Conservation (phyloP, 768 basidiomycete genomes). For the Boletales sp. region DNA sequence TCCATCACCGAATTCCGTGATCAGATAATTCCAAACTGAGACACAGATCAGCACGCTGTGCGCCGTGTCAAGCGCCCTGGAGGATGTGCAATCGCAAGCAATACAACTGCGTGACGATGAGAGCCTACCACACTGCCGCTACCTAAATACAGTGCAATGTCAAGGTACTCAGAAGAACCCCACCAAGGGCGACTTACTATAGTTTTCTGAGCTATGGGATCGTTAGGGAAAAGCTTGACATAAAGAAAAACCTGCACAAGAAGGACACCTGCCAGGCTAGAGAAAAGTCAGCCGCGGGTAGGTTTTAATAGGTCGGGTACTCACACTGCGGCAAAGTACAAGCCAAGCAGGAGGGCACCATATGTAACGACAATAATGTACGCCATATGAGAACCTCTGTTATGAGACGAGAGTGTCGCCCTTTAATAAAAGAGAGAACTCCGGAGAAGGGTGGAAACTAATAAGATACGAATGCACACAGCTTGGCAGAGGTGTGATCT, state of each 20-base stretch:
- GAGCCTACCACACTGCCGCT: conserved; percentile 24
- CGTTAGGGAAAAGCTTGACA: conserved; percentile 27
- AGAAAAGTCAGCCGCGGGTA: neutral
- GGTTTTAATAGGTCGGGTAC: neutral
- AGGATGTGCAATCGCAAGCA: neutral
- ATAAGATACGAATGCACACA: too few relatives aligned
- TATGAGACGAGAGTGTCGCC: too few relatives aligned
- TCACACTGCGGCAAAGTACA: conserved; percentile 28
- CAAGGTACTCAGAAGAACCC: neutral
- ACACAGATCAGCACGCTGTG: conserved; percentile 40
- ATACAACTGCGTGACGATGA: neutral
- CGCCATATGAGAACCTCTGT: conserved; percentile 6
- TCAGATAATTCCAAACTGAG: conserved; percentile 44
- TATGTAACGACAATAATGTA: conserved; percentile 15
- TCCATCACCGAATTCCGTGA: conserved; percentile 39
- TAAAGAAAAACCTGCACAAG: conserved; percentile 27
- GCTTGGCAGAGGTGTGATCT: too few relatives aligned
- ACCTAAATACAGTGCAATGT: conserved; percentile 15
- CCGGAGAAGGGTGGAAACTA: too few relatives aligned
- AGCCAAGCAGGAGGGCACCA: conserved; percentile 29
- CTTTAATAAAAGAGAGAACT: too few relatives aligned
- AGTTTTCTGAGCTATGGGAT: conserved; percentile 16
- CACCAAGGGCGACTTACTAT: conserved; percentile 14
- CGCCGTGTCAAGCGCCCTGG: conserved; percentile 33
- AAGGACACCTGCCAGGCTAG: conserved; percentile 28